A percentile compares a stretch with the other conserved stretches of the same genome.
phyloP scores from a whole-genome alignment of 805 yeast species.

The Candida tammaniensis region DNA sequence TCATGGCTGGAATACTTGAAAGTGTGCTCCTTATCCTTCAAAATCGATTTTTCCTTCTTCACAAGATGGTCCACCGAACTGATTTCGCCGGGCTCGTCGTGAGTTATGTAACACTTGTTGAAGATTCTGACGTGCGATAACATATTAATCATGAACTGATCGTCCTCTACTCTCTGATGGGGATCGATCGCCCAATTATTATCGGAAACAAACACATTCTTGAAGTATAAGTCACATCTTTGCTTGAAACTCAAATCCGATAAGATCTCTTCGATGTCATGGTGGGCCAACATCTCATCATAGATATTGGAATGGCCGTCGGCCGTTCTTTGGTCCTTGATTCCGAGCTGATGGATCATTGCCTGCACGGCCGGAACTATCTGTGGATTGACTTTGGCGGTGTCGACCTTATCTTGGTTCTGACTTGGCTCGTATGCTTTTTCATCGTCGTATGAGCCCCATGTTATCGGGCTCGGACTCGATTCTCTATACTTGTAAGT shows the following conservation, averaged over 20 bases:
- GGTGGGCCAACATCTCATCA: conserved; percentile 9
- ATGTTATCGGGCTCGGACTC: background rate
- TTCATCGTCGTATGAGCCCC: conserved; percentile 15
- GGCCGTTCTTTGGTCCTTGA: conserved; percentile 18
- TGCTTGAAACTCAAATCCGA: conserved; percentile 22
- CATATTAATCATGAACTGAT: conserved; percentile 40
- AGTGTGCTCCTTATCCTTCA: conserved; percentile 7
- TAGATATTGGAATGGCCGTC: conserved; percentile 22
- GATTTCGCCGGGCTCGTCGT: conserved; percentile 16
- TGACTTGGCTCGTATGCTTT: background rate
- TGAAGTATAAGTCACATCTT: conserved; percentile 47
- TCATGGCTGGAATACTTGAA: conserved; percentile 10
- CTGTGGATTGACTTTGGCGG: conserved; percentile 6
- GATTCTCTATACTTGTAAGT: background rate
- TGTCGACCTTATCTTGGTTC: background rate
- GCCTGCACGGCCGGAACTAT: conserved; percentile 12
- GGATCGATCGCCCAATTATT: conserved; percentile 47
- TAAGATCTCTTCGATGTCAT: conserved; percentile 7
- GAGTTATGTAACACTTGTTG: conserved; percentile 43
- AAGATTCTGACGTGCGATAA: conserved; percentile 47
- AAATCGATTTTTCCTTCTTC: conserved; percentile 3
- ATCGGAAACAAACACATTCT: conserved; percentile 33
- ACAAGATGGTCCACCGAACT: conserved; percentile 6
- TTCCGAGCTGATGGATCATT: conserved; percentile 12
- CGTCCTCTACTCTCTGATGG: conserved; percentile 23